These are phyloP conservation scores for Mucor indicus DNA, from an alignment of 371 early-diverging fungal species.

Conservation along the genomic window DNA sequence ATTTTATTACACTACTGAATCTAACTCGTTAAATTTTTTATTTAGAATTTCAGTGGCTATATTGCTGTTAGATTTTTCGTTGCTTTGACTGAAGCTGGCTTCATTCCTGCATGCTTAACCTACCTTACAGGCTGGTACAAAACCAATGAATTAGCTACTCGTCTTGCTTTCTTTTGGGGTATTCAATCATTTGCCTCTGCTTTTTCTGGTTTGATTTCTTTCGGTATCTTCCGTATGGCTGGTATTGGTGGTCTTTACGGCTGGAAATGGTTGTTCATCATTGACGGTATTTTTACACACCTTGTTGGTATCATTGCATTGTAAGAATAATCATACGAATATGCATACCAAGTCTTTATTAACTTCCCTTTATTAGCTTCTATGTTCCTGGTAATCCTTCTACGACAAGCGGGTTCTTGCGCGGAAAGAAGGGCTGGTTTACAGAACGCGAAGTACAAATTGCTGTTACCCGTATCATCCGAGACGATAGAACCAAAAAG, in stretches of 20 bases:
- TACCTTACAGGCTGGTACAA: conserved; percentile 60
- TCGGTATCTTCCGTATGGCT: conserved; percentile 50
- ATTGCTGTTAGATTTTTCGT: conserved; percentile 26
- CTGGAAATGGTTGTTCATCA: conserved; percentile 57
- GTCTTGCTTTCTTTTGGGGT: conserved; percentile 60
- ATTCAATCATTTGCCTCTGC: conserved; percentile 55
- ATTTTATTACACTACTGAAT: too few species aligned
- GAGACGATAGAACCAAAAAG: conserved; percentile 47
- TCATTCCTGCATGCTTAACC: conserved; percentile 54
- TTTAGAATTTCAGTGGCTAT: conserved; percentile 25
- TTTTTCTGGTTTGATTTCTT: conserved; percentile 56
- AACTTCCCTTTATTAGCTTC: conserved; percentile 19
- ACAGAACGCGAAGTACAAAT: conserved; percentile 40
- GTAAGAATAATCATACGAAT: conserved; percentile 20
- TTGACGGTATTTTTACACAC: conserved; percentile 51
- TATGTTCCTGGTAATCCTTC: conserved; percentile 46
- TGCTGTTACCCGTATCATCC: conserved; percentile 53
- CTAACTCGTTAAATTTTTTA: neutral
- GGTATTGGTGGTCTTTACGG: conserved; percentile 54
- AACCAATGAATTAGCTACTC: conserved; percentile 50
- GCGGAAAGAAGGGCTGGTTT: conserved; percentile 36
- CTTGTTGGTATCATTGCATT: conserved; percentile 38
- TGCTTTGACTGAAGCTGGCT: conserved; percentile 51
- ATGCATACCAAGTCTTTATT: too few species aligned
- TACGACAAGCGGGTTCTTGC: conserved; percentile 29